Evolutionary conservation across 2,329 filamentous ascomycete species (phyloP).

Genomic region (Cercospora citrullina): DNA sequence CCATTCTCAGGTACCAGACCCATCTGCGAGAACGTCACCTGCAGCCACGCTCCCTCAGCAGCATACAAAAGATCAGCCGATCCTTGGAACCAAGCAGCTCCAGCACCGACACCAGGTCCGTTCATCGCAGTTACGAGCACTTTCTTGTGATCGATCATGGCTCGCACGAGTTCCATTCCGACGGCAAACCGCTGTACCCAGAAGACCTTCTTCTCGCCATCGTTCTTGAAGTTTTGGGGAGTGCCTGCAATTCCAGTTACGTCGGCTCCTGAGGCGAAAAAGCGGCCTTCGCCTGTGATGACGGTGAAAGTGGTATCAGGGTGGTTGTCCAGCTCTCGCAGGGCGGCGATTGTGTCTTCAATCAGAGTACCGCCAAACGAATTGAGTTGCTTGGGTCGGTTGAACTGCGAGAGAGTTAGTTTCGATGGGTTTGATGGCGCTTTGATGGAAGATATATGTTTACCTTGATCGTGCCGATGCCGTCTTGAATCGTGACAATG

Average conservation of each 20-base stretch:
- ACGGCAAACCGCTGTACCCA: constrained; percentile 29
- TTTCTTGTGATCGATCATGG: constrained; percentile 34
- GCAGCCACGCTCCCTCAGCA: constrained; percentile 32
- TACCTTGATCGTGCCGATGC: constrained; percentile 21
- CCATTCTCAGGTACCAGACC: constrained; percentile 33
- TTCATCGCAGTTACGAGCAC: constrained; percentile 35
- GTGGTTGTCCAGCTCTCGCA: constrained; percentile 32
- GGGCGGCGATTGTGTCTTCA: constrained; percentile 31
- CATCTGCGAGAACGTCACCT: constrained; percentile 33
- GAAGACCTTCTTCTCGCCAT: constrained; percentile 33
- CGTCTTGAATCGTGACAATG: constrained; percentile 22
- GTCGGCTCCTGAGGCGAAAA: constrained; percentile 34
- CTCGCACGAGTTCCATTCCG: constrained; percentile 31
- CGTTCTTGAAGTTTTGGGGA: constrained; percentile 27
- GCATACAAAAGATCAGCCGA: constrained; percentile 33
- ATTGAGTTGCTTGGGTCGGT: constrained; percentile 33
- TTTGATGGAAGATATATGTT: background rate
- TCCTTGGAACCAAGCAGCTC: constrained; percentile 35
- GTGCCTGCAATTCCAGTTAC: constrained; percentile 28
- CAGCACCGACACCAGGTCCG: constrained; percentile 33
- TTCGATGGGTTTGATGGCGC: background rate
- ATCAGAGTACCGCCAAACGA: constrained; percentile 31
- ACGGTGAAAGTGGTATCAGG: constrained; percentile 34
- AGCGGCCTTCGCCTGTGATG: constrained; percentile 34
- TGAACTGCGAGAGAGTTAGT: constrained; percentile 25